Conservation (phyloP, 2,329 filamentous ascomycete genomes). For the Fusarium oligoseptatum region DNA sequence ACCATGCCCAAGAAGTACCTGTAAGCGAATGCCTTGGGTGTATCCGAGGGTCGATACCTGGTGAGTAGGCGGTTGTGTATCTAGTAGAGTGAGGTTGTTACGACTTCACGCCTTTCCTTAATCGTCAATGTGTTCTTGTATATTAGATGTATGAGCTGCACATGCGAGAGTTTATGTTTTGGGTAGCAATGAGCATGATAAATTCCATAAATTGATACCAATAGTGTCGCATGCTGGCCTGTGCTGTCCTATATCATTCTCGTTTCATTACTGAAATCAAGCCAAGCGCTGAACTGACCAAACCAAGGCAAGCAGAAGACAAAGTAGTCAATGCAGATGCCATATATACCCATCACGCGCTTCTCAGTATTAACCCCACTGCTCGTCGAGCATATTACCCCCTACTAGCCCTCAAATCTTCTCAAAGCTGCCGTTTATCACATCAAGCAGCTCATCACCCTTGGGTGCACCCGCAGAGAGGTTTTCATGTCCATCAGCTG, state of each 20-base stretch:
- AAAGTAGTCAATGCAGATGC: not conserved
- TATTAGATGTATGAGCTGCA: conserved; percentile 35
- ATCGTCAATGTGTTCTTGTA: conserved; percentile 33
- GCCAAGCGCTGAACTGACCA: not conserved
- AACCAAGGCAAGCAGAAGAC: not conserved
- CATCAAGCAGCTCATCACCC: conserved; percentile 75
- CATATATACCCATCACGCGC: conserved; percentile 2
- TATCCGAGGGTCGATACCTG: not conserved
- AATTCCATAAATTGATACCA: conserved; percentile 25
- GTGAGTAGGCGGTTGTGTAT: conserved; percentile 15
- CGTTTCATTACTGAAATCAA: conserved; percentile 3
- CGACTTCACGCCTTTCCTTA: conserved; percentile 22
- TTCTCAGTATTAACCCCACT: not conserved
- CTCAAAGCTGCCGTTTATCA: conserved; percentile 63
- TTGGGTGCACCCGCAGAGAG: conserved; percentile 82
- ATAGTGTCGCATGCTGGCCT: not conserved
- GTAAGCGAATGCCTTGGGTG: conserved; percentile 55
- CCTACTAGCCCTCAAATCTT: conserved; percentile 31
- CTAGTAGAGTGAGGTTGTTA: conserved; percentile 25
- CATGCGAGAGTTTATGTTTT: conserved; percentile 34
- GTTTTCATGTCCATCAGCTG: conserved; percentile 83
- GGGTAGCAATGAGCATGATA: conserved; percentile 41
- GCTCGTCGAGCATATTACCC: not conserved
- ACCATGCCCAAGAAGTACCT: conserved; percentile 93
- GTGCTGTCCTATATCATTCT: conserved; percentile 10